Evolutionary conservation across 441 rosid species (phyloP), one percentile per base, ranked within the genome.

Genomic region (Erysimum cheiri): DNA sequence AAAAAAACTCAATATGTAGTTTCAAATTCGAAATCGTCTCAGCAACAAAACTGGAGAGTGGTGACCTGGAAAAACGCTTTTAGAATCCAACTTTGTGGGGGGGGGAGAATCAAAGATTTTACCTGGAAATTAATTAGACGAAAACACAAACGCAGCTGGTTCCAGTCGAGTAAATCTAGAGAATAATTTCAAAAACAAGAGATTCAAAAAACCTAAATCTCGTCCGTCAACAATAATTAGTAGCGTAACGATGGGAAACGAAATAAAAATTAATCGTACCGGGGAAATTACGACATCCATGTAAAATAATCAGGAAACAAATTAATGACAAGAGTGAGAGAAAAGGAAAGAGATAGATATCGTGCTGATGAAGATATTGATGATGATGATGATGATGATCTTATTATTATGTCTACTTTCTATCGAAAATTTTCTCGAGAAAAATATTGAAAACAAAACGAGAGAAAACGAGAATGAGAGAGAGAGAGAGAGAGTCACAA

Each of bases 401-500:
- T 46, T 46, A 15, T 17, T 40, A 17, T 56, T 56, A 49, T 37
- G 73, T 39, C 29, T 55, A 22, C 47, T 75, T 69, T 69, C 61
- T 56, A 49, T 69, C 71, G 24, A 11, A 57, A 56, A 47, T 3
- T 75, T 63, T 75, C 78, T 55, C 19, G 58, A 41, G 75, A 64
- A 64, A 69, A 12, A 29, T 47, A 60, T 49, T 5, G 67, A 66
- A 70, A 57, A 24, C 59, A 60, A 61, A 64, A 61, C 39, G 67
- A 47, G 44, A 72, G 49, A 62, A 56, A 68, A 52, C 12, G 53
- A 61, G 58, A 66, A 52, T 17, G 63, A 40, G 36, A 22, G 44
- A 71, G 55, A 71, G 47, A 43, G 59, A 65, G 46, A 60, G 67
- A 73, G 81, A 85, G 88, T 78, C 15, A 74, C 61, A 49, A 77